Evolutionary conservation across 2,329 filamentous ascomycete species (phyloP).

Genomic region (Fusarium sp.): DNA sequence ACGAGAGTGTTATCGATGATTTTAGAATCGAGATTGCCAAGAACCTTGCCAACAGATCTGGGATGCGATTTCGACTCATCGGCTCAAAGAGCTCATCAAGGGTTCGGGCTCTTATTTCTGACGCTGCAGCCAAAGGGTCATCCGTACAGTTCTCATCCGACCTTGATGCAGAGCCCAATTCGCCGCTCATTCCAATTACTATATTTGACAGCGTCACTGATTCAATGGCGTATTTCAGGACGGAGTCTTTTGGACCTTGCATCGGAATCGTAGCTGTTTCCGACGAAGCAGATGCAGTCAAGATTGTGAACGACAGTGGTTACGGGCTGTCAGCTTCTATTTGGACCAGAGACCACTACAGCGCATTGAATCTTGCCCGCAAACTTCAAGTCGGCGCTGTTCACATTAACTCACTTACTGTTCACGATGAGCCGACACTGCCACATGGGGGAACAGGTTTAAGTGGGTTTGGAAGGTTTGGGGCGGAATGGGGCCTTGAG

Average conservation of each 20-base stretch:
- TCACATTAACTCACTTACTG: slow-evolving; percentile 73
- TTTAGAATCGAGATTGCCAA: neutral
- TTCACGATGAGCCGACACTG: slow-evolving; percentile 71
- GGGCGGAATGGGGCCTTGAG: slow-evolving; percentile 20
- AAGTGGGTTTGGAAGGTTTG: slow-evolving; percentile 72
- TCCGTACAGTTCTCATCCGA: neutral
- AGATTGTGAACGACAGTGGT: slow-evolving; percentile 81
- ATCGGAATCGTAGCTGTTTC: slow-evolving; percentile 74
- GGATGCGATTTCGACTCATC: neutral
- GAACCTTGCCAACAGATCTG: neutral
- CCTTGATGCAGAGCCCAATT: neutral
- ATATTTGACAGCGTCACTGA: neutral
- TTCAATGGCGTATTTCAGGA: neutral
- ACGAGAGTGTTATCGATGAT: neutral
- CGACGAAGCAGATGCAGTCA: slow-evolving; percentile 75
- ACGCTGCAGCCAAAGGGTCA: neutral
- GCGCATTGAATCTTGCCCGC: slow-evolving; percentile 67
- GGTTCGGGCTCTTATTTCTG: neutral
- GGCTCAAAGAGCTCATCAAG: neutral
- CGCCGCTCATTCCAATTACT: neutral
- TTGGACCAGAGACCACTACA: slow-evolving; percentile 74
- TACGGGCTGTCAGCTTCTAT: slow-evolving; percentile 79
- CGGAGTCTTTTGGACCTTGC: slow-evolving; percentile 60
- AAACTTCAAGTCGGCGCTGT: slow-evolving; percentile 73
- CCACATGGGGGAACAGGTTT: slow-evolving; percentile 74